phyloP scores from a whole-genome alignment of 495 filamentous ascomycete genomes.

The Aspergillus asperescens region DNA sequence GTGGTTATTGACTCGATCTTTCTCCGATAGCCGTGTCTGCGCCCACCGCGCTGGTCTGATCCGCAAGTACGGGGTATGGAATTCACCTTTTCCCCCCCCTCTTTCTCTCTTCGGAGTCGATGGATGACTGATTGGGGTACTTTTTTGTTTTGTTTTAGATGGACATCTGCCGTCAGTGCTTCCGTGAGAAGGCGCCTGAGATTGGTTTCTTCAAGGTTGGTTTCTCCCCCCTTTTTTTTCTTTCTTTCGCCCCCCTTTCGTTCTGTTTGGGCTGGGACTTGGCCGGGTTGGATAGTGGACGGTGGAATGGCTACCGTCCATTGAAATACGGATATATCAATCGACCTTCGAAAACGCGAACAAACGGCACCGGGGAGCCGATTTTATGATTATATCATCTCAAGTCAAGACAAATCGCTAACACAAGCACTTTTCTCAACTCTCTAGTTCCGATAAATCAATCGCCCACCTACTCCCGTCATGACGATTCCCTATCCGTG shows the following conservation, averaged over 20 bases:
- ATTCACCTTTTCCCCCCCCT: no score
- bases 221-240: constrained; percentile 5
- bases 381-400: no score
- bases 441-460: constrained; percentile 56
- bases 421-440: constrained; percentile 21
- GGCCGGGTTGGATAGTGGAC: not conserved
- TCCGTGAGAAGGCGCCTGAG: constrained; percentile 91
- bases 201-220: constrained; percentile 95
- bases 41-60: constrained; percentile 91
- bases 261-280: not conserved
- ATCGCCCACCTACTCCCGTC: constrained; percentile 32
- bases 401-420: no score
- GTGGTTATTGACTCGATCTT: constrained; percentile 21
- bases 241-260: not conserved
- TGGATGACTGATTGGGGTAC: constrained; percentile 12
- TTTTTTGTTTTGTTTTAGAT: constrained; percentile 39
- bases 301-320: no score
- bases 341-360: no score
- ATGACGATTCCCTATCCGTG: constrained; percentile 29
- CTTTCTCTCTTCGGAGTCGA: not conserved
- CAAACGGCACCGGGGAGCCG: no score
- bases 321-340: no score
- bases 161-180: constrained; percentile 99
- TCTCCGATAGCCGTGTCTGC: constrained; percentile 83
- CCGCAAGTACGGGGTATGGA: constrained; percentile 95